phyloP scores from a whole-genome alignment of 257 asterid genomes.

The Solanum acaule region DNA sequence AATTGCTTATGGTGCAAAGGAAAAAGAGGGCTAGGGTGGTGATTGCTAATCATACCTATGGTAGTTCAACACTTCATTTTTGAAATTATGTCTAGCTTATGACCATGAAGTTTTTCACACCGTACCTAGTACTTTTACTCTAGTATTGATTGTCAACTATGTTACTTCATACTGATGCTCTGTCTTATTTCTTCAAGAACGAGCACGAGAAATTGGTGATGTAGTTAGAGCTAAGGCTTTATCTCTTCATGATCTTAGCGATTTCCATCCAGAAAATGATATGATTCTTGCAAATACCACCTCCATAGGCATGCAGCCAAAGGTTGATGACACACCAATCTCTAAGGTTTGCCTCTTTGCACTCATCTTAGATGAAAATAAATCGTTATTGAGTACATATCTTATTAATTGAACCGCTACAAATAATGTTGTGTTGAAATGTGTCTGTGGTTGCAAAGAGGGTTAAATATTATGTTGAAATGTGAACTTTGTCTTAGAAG shows the following conservation, averaged over 20 bases:
- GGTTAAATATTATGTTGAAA: not conserved
- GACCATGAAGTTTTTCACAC: not conserved
- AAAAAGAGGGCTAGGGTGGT: conserved; percentile 81
- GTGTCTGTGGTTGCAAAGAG: no score
- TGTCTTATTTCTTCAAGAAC: conserved; percentile 26
- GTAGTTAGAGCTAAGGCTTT: conserved; percentile 74
- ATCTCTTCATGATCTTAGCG: conserved; percentile 52
- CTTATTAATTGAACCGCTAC: not conserved
- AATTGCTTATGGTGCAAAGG: conserved; percentile 91
- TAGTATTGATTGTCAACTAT: not conserved
- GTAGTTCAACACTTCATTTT: conserved; percentile 26
- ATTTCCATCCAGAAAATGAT: conserved; percentile 70
- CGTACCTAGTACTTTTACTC: not conserved
- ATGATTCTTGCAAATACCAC: conserved; percentile 97
- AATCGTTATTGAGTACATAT: not conserved
- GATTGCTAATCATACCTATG: conserved; percentile 88
- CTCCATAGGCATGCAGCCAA: conserved; percentile 92
- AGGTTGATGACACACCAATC: conserved; percentile 73
- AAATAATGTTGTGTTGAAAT: not conserved
- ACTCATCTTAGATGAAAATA: not conserved
- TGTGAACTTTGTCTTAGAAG: not conserved
- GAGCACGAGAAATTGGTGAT: conserved; percentile 83
- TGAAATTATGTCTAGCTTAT: not conserved
- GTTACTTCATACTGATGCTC: not conserved
- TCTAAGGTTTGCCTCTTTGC: conserved; percentile 50